Conservation (phyloP, 257 asterid species). For the Lantana camara region DNA sequence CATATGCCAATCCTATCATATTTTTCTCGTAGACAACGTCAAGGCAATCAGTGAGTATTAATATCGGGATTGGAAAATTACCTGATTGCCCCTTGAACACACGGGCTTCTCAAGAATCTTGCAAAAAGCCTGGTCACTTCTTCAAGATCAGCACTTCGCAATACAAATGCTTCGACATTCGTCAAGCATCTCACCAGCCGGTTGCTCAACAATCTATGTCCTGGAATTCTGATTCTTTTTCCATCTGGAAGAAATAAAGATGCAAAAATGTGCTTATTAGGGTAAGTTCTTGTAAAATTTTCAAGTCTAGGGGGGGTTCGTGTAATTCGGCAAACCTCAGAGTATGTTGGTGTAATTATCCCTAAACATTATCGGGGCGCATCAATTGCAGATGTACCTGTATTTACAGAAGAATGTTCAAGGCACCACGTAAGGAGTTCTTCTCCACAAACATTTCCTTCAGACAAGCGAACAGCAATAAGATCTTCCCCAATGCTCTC, state of each 20-base stretch:
- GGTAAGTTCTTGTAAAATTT: no score
- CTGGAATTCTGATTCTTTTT: constrained; percentile 58
- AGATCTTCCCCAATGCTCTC: constrained; percentile 78
- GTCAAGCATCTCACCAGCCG: constrained; percentile 68
- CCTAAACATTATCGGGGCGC: background rate
- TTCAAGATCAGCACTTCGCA: constrained; percentile 82
- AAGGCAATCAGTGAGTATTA: no score
- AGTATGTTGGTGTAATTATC: no score
- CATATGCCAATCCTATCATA: background rate
- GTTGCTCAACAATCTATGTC: constrained; percentile 68
- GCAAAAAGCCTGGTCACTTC: constrained; percentile 80
- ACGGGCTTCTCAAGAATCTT: constrained; percentile 71
- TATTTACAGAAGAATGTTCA: constrained; percentile 81
- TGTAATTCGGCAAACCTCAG: no score
- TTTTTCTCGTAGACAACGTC: background rate
- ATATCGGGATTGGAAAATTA: constrained; percentile 27
- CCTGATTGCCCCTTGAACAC: constrained; percentile 93
- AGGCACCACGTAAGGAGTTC: constrained; percentile 97
- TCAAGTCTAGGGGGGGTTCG: no score
- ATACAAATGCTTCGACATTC: constrained; percentile 78
- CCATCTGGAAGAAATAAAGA: constrained; percentile 69
- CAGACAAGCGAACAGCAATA: constrained; percentile 51
- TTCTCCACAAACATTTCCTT: constrained; percentile 92
- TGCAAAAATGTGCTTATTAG: no score
- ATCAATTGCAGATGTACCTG: constrained; percentile 44